These are phyloP conservation scores for Calonectria naviculata DNA, from an alignment of 2,329 filamentous ascomycete species.

Conservation along the genomic window DNA sequence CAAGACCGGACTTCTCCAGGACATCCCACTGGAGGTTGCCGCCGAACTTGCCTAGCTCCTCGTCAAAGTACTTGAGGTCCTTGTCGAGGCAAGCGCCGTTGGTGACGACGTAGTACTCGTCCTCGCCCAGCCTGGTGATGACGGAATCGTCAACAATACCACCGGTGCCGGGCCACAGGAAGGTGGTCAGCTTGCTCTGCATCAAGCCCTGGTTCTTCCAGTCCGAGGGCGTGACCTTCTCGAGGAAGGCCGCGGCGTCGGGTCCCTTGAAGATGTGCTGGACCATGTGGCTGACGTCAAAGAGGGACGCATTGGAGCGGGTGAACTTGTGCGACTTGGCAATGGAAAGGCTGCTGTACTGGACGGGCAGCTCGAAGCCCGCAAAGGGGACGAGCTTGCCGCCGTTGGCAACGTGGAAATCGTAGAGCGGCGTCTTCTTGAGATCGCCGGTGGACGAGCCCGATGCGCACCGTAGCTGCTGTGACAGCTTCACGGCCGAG, in stretches of 20 bases:
- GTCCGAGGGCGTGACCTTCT: constrained; percentile 84
- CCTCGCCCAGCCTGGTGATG: constrained; percentile 80
- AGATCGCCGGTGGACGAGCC: constrained; percentile 47
- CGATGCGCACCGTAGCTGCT: constrained; percentile 44
- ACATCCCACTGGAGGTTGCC: constrained; percentile 74
- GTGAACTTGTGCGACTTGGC: constrained; percentile 92
- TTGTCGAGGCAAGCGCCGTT: constrained; percentile 94
- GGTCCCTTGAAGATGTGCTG: constrained; percentile 88
- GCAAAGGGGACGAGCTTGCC: constrained; percentile 98
- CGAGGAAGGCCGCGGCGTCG: constrained; percentile 82
- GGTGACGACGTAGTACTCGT: constrained; percentile 91
- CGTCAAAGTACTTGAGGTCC: constrained; percentile 80
- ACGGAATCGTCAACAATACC: constrained; percentile 97
- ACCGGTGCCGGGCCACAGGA: constrained; percentile 83
- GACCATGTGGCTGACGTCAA: constrained; percentile 97
- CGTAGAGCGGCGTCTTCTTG: constrained; percentile 79
- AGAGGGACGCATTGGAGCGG: constrained; percentile 86
- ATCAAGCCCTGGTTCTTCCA: constrained; percentile 72
- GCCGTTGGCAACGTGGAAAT: constrained; percentile 80
- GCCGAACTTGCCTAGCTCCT: constrained; percentile 72
- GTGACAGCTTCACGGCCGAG: constrained; percentile 24
- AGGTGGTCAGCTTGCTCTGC: constrained; percentile 83
- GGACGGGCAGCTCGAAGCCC: constrained; percentile 91
- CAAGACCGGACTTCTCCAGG: constrained; percentile 78
- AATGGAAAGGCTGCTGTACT: constrained; percentile 83